Conservation (phyloP, 1,139 yeast genomes). For the Pichia sp. region DNA sequence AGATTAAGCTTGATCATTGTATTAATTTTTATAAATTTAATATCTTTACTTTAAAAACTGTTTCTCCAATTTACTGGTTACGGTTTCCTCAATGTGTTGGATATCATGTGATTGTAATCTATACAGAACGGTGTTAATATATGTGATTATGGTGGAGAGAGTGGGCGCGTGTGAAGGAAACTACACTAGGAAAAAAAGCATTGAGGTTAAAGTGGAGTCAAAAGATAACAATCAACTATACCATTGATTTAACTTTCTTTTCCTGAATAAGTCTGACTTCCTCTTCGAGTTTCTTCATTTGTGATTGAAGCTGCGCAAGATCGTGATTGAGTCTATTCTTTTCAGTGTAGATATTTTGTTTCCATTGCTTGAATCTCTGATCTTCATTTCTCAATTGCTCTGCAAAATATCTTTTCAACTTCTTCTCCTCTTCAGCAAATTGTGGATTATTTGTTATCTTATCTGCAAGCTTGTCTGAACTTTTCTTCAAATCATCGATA, state of each 20-base stretch:
- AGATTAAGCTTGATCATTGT: conserved; percentile 15
- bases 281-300: conserved; percentile 65
- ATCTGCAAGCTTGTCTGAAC: conserved; percentile 20
- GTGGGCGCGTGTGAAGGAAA: no score
- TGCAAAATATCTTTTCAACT: conserved; percentile 90
- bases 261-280: conserved; percentile 65
- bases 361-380: conserved; percentile 97
- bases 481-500: conserved; percentile 26
- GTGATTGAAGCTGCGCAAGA: conserved; percentile 76
- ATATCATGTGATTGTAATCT: no score
- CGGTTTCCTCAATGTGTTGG: no score
- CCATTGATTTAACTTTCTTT: conserved; percentile 29
- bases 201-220: not conserved
- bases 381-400: conserved; percentile 98
- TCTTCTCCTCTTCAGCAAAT: conserved; percentile 93
- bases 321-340: conserved; percentile 92
- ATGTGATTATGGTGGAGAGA: not conserved
- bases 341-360: conserved; percentile 88
- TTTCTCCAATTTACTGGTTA: no score
- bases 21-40: conserved; percentile 1
- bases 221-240: not conserved
- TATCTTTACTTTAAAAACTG: conserved; percentile 7
- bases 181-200: not conserved
- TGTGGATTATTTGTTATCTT: conserved; percentile 65
- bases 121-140: not conserved